Evolutionary conservation across 768 basidiomycete species (phyloP).

Genomic region (Ramaria rubella): DNA sequence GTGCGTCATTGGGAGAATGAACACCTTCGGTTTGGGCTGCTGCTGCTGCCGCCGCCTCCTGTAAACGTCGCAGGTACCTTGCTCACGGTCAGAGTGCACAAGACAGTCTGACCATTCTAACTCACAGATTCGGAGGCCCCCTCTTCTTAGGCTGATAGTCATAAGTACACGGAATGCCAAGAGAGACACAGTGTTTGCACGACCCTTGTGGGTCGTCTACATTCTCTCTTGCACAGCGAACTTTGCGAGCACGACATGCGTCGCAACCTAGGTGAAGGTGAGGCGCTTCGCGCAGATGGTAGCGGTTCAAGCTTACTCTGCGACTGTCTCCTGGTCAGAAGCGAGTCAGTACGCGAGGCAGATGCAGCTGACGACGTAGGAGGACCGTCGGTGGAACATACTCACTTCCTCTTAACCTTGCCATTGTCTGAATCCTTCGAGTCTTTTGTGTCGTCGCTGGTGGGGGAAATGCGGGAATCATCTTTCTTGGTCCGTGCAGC

Average conservation of each 20-base stretch:
- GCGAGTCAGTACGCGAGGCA: constrained; percentile 24
- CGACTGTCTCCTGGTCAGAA: constrained; percentile 63
- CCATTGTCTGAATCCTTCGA: constrained; percentile 61
- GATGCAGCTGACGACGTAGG: constrained; percentile 51
- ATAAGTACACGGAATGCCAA: constrained; percentile 82
- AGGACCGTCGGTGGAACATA: constrained; percentile 31
- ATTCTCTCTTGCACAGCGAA: constrained; percentile 75
- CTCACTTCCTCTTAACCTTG: constrained; percentile 78
- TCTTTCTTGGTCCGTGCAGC: constrained; percentile 63
- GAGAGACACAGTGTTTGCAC: constrained; percentile 82
- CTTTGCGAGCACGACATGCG: constrained; percentile 81
- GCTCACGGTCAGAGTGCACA: neutral
- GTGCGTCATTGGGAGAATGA: constrained; percentile 27
- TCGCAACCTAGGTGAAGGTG: constrained; percentile 56
- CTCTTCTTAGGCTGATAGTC: constrained; percentile 92
- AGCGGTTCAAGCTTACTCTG: constrained; percentile 52
- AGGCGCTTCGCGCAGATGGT: constrained; percentile 16
- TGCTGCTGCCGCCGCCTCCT: constrained; percentile 62
- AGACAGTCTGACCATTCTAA: constrained; percentile 13
- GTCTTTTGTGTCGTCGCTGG: constrained; percentile 49
- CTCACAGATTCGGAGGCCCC: constrained; percentile 87
- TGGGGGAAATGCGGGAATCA: constrained; percentile 44
- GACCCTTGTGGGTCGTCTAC: constrained; percentile 68
- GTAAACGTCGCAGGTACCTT: constrained; percentile 73
- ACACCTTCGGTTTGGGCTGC: constrained; percentile 37